Conservation (phyloP, 176 grass and related monocot genomes). For the Stipa capillata region DNA sequence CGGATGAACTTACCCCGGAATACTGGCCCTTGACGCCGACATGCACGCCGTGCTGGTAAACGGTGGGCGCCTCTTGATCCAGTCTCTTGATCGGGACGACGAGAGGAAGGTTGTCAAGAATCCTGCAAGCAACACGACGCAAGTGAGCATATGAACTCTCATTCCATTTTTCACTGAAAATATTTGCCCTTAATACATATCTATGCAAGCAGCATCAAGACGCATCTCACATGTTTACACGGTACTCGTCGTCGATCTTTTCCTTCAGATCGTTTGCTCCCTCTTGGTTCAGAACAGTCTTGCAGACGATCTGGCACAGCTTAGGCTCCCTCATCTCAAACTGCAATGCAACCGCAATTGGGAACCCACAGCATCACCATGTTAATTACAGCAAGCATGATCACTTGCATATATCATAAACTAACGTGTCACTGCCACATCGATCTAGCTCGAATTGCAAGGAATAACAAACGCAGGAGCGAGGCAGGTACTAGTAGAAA, state of each 20-base stretch:
- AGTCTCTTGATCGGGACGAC: slow-evolving; percentile 57
- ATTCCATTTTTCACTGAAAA: not conserved
- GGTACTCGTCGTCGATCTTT: slow-evolving; percentile 84
- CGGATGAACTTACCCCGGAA: slow-evolving; percentile 44
- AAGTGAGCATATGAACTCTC: not conserved
- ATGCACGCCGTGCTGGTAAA: slow-evolving; percentile 79
- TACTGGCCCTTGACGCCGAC: slow-evolving; percentile 78
- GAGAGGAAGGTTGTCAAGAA: slow-evolving; percentile 88
- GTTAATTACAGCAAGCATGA: too few species aligned
- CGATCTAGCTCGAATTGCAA: too few species aligned
- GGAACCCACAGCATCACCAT: too few species aligned
- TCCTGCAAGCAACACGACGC: slow-evolving; percentile 34
- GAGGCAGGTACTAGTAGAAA: too few species aligned
- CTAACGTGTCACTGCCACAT: too few species aligned
- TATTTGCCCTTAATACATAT: not conserved
- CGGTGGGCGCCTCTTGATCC: slow-evolving; percentile 41
- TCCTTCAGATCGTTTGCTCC: slow-evolving; percentile 60
- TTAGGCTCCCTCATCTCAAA: slow-evolving; percentile 86
- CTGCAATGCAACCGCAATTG: too few species aligned
- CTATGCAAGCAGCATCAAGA: too few species aligned
- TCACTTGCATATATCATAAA: too few species aligned
- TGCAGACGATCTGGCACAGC: slow-evolving; percentile 86
- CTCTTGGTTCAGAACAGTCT: slow-evolving; percentile 28
- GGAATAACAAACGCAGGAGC: too few species aligned
- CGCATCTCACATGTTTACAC: slow-evolving; percentile 80